Conservation (phyloP, 176 grass and related monocot genomes). For the Carex parvula region DNA sequence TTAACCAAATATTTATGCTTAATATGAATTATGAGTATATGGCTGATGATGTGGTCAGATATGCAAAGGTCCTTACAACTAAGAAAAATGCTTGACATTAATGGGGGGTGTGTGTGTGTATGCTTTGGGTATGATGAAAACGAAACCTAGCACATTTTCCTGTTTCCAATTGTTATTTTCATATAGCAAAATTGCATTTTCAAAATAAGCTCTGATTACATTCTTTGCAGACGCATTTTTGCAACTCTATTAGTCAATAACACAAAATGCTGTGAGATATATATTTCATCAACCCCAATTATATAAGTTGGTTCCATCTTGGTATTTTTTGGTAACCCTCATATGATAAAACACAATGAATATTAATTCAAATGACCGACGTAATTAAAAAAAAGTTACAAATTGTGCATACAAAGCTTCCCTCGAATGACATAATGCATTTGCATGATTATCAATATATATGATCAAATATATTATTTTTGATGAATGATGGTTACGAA, state of each 20-base stretch:
- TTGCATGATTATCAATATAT: neutral
- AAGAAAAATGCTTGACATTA: neutral
- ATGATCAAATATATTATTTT: neutral
- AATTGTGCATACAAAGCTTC: neutral
- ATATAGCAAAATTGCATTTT: neutral
- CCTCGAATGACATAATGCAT: neutral
- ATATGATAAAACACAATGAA: neutral
- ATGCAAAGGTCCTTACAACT: neutral
- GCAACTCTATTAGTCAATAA: too few species aligned
- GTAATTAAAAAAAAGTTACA: neutral
- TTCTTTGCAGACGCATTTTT: neutral
- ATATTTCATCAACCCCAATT: neutral
- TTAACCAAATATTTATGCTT: neutral
- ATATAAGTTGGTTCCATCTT: neutral
- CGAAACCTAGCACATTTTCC: neutral
- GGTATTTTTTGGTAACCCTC: neutral
- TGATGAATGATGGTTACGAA: neutral
- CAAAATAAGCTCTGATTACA: neutral
- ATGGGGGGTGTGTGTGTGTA: neutral
- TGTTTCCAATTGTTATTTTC: neutral
- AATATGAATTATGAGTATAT: neutral
- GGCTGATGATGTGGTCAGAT: neutral
- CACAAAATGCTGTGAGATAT: neutral
- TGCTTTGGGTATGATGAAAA: neutral
- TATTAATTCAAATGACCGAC: neutral